phyloP scores from a whole-genome alignment of 2,329 filamentous ascomycete genomes.

The Hypoxylon sp. region DNA sequence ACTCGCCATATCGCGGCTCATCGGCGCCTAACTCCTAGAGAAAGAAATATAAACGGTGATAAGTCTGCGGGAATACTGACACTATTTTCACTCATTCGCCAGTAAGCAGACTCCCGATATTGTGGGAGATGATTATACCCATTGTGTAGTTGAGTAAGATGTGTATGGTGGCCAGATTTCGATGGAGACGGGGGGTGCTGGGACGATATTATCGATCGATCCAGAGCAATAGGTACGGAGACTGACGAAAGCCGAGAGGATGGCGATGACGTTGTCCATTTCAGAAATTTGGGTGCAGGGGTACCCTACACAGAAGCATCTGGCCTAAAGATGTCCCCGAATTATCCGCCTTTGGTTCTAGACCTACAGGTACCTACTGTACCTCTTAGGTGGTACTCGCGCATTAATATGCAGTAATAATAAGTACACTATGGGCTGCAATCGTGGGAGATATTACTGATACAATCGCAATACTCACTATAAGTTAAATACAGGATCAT shows the following conservation, averaged over 20 bases:
- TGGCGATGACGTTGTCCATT: conserved; percentile 42
- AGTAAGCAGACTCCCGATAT: conserved; percentile 22
- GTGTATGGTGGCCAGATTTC: conserved; percentile 13
- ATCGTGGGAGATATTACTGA: no score
- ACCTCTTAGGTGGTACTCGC: not conserved
- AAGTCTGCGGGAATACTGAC: conserved; percentile 24
- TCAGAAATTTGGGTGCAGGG: conserved; percentile 33
- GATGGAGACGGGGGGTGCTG: conserved; percentile 24
- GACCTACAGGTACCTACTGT: not conserved
- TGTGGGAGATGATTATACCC: conserved; percentile 30
- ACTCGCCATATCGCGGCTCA: conserved; percentile 38
- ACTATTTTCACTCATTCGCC: conserved; percentile 35
- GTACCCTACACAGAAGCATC: conserved; percentile 27
- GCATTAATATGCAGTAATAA: conserved; percentile 8
- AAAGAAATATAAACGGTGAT: conserved; percentile 7
- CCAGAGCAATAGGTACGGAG: conserved; percentile 15
- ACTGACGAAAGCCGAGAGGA: conserved; percentile 46
- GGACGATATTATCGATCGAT: conserved; percentile 38
- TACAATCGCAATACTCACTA: no score
- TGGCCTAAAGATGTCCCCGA: conserved; percentile 30
- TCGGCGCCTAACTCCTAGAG: conserved; percentile 3
- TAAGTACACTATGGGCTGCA: not conserved
- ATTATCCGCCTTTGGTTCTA: conserved; percentile 7
- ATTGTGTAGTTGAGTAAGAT: conserved; percentile 31
- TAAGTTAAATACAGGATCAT: no score